These are phyloP conservation scores for Entelexis paramagnoliae DNA, from an alignment of 1,139 yeast species.

Conservation along the genomic window DNA sequence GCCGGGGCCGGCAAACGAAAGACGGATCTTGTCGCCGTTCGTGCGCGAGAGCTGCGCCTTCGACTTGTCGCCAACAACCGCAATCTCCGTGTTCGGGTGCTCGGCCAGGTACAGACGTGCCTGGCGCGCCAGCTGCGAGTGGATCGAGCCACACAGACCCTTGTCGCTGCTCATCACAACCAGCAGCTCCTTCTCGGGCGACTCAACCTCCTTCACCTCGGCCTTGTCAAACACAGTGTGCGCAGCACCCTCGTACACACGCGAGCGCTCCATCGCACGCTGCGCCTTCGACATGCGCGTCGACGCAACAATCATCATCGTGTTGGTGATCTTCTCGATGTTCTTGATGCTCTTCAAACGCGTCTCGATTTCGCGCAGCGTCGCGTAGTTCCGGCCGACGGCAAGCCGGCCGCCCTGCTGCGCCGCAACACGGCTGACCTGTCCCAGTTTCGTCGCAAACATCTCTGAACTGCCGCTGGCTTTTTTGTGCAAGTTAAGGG, in stretches of 20 bases:
- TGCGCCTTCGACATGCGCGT: constrained; percentile 95
- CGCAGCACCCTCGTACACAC: constrained; percentile 75
- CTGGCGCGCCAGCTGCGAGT: constrained; percentile 83
- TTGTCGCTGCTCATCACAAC: constrained; percentile 91
- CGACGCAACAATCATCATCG: constrained; percentile 98
- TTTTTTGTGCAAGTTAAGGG: constrained; percentile 7
- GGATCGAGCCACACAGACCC: constrained; percentile 98
- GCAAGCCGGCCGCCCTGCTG: constrained; percentile 11
- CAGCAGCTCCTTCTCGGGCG: constrained; percentile 45
- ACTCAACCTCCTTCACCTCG: constrained; percentile 52
- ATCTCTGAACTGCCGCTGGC: constrained; percentile 11
- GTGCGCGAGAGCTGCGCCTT: constrained; percentile 83
- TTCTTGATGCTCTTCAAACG: constrained; percentile 97
- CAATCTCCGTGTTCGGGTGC: constrained; percentile 64
- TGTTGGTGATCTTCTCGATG: constrained; percentile 97
- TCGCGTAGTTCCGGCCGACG: constrained; percentile 55
- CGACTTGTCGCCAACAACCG: constrained; percentile 88
- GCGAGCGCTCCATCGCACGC: constrained; percentile 83
- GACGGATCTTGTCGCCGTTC: constrained; percentile 54
- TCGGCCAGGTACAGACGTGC: constrained; percentile 61
- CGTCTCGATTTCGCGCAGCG: constrained; percentile 95
- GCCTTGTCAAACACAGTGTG: constrained; percentile 69
- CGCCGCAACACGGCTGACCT: constrained; percentile 10
- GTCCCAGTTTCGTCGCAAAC: constrained; percentile 20
- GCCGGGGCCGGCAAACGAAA: constrained; percentile 84